Evolutionary conservation across 371 early-diverging fungal species (phyloP), one percentile per base, ranked within the genome.

Genomic region (Mortierella polycephala): DNA sequence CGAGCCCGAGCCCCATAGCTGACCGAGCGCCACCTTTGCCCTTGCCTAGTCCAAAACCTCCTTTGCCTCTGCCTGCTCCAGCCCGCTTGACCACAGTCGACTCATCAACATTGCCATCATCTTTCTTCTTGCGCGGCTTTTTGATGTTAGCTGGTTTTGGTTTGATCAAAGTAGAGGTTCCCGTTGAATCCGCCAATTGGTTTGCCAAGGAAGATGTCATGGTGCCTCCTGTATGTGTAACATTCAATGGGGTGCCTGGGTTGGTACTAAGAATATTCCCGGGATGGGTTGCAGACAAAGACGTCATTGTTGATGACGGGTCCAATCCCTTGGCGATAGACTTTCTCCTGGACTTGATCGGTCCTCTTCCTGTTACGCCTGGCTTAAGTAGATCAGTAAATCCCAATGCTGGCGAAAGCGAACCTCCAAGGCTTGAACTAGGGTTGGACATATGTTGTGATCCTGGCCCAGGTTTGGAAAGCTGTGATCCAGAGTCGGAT

Each of bases 251-350:
- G 9, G 64, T 39, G 13, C 55, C 70, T 8, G 67, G 50, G 20
- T 55, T 57, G 20, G 60, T 71, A 41, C 71, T 64, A 50, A 66
- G 58, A 44, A 64, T 68, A 49, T 56, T 66, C 10, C 67, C 57
- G 7, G 60, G 16, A 20, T 71, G 68, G 7, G 69, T 57, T n/a
- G 46, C 63, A 23, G 58, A 44, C 57, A 62, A 57, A 9, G 72
- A 69, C 3, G 63, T 58, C 54, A 64, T 46, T 6, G 64, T 58
- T 7, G 77, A 63, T 23, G 61, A 57, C 14, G 77, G 69, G 41
- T 79, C 80, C 52, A 79, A 23, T 20, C 74, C 80, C 50, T 79
- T 79, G 30, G 80, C 80, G 49, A 79, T 69, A 7, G 80, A 79
- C 41, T 79, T 79, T 45, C 80, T 72, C 57, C 80, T 39, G 6